A percentile compares a stretch with the other conserved stretches of the same genome.
These are phyloP conservation scores for Chaetomium sp. DNA, from an alignment of 2,329 filamentous ascomycete species.

Conservation along the genomic window DNA sequence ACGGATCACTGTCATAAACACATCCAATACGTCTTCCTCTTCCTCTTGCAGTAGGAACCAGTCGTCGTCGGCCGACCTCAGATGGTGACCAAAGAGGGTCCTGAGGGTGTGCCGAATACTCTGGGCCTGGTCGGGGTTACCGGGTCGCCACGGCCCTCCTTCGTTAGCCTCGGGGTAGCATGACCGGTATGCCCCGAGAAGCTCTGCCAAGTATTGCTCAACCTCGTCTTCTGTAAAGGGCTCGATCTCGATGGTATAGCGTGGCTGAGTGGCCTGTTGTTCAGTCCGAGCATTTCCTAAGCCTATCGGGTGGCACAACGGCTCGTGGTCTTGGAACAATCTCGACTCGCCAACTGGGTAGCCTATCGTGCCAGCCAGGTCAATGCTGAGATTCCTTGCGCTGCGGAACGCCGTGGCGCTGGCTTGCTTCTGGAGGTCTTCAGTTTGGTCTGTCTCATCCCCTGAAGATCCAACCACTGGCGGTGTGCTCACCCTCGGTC, in stretches of 20 bases:
- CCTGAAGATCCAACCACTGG: background rate
- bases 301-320: too few relatives aligned
- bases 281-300: background rate
- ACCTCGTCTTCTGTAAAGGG: conserved; percentile 29
- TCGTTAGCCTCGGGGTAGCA: conserved; percentile 26
- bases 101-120: conserved; percentile 23
- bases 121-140: conserved; percentile 5
- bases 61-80: conserved; percentile 24
- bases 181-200: conserved; percentile 27
- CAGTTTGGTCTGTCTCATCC: background rate
- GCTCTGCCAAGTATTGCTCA: conserved; percentile 22
- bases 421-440: background rate
- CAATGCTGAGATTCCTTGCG: conserved; percentile 14
- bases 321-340: background rate
- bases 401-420: conserved; percentile 6
- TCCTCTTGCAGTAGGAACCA: conserved; percentile 25
- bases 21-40: conserved; percentile 31
- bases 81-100: conserved; percentile 20
- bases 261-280: background rate
- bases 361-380: conserved; percentile 10
- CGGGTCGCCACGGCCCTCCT: background rate
- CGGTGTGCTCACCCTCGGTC: background rate
- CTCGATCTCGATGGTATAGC: conserved; percentile 21
- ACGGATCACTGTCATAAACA: conserved; percentile 24
- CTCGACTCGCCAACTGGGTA: background rate